Evolutionary conservation across 2,329 filamentous ascomycete species (phyloP).

Genomic region (Fusarium agapanthi): DNA sequence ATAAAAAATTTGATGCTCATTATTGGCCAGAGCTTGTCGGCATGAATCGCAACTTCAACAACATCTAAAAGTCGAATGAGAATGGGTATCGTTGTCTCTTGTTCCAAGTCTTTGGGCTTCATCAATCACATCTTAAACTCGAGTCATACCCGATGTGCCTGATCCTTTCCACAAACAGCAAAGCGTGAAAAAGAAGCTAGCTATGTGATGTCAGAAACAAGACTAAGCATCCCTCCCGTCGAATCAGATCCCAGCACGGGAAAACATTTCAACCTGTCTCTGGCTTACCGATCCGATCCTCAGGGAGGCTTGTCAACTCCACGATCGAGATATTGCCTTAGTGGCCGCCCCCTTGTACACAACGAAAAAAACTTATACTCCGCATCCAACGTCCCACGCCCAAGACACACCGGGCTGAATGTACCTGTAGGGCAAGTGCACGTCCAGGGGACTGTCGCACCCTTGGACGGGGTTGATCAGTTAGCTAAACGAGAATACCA

Average conservation of each 20-base stretch:
- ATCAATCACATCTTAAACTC: not conserved
- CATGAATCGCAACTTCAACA: accelerated
- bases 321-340: conserved; percentile 16
- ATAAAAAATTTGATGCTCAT: accelerated
- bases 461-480: not conserved
- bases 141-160: not conserved
- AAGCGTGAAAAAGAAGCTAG: not conserved
- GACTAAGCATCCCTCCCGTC: not conserved
- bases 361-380: not conserved
- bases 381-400: not conserved
- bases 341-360: not conserved
- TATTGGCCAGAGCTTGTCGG: accelerated
- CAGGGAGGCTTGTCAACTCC: conserved; percentile 18
- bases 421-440: not conserved
- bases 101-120: accelerated
- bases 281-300: conserved; percentile 1
- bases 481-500: not conserved
- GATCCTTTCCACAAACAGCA: not conserved
- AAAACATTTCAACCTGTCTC: conserved; percentile 13
- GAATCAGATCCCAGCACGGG: not conserved
- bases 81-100: not conserved
- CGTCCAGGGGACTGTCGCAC: not conserved
- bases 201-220: not conserved
- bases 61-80: accelerated
- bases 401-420: not conserved